Percentiles rank a stretch among this genome's conserved stretches.
phyloP scores from a whole-genome alignment of 139 green algal genomes.

The Marvania coccoides region DNA sequence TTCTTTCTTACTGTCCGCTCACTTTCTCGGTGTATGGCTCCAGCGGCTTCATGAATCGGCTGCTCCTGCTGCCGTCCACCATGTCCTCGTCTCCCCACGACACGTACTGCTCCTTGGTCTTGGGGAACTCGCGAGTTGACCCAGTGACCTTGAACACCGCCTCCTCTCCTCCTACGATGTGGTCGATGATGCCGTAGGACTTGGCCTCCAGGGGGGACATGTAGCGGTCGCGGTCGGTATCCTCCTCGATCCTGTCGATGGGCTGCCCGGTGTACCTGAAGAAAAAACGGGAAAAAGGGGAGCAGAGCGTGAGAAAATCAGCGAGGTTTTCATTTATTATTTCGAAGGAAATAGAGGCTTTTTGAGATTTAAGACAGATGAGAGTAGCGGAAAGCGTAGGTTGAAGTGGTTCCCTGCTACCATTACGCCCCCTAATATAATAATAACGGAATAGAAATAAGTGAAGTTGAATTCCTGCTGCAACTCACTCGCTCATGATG shows the following conservation, averaged over 20 bases:
- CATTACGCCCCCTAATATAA: too few species aligned
- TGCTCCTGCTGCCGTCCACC: slow-evolving; percentile 28
- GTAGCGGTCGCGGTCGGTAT: slow-evolving; percentile 97
- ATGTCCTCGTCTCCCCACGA: slow-evolving; percentile 38
- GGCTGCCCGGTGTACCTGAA: slow-evolving; percentile 80
- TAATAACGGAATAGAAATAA: too few species aligned
- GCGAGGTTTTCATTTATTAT: too few species aligned
- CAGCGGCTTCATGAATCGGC: slow-evolving; percentile 35
- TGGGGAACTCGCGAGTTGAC: slow-evolving; percentile 47
- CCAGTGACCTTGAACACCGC: slow-evolving; percentile 58
- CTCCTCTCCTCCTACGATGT: slow-evolving; percentile 93
- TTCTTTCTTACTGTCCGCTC: too few species aligned
- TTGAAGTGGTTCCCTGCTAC: too few species aligned
- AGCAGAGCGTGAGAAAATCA: too few species aligned
- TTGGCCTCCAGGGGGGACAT: slow-evolving; percentile 95
- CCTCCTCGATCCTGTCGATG: slow-evolving; percentile 84
- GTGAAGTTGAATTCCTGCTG: too few species aligned
- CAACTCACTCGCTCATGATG: slow-evolving; percentile 93
- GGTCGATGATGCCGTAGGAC: slow-evolving; percentile 95
- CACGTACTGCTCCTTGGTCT: slow-evolving; percentile 63
- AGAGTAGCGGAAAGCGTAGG: too few species aligned
- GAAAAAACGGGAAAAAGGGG: too few species aligned
- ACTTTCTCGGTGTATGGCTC: slow-evolving; percentile 42
- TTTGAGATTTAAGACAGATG: too few species aligned
- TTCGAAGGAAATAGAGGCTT: too few species aligned